These are phyloP conservation scores for Vachellia collinsii DNA, from an alignment of 306 rosid species.

Conservation along the genomic window DNA sequence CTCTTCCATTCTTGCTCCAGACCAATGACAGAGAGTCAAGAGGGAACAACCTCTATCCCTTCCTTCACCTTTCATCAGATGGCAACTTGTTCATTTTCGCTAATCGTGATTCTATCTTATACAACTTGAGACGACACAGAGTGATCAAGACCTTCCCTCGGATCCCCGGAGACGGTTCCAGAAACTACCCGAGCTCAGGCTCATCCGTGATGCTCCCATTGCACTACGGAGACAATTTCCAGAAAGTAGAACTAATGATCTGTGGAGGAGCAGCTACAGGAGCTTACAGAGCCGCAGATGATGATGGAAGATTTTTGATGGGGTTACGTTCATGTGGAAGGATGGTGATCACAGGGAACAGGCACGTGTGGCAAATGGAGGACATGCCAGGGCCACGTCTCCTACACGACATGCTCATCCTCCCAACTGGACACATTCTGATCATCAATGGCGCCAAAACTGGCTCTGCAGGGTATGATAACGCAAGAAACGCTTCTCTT, in stretches of 20 bases:
- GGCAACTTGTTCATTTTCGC: conserved; percentile 81
- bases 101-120: conserved; percentile 69
- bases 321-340: conserved; percentile 81
- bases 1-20: conserved; percentile 63
- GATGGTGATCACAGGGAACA: conserved; percentile 73
- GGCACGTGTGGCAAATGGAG: conserved; percentile 72
- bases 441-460: conserved; percentile 76
- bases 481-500: conserved; percentile 69
- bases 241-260: conserved; percentile 67
- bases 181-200: conserved; percentile 84
- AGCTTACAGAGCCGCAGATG: conserved; percentile 54
- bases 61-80: conserved; percentile 74
- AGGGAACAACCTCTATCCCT: conserved; percentile 83
- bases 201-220: conserved; percentile 82
- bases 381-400: conserved; percentile 80
- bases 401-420: conserved; percentile 71
- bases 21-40: conserved; percentile 44
- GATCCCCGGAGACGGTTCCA: conserved; percentile 67
- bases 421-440: conserved; percentile 67
- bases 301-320: conserved; percentile 39
- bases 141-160: conserved; percentile 74
- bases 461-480: conserved; percentile 69
- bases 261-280: conserved; percentile 84
- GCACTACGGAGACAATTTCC: conserved; percentile 54
- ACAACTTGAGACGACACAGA: conserved; percentile 48